These are phyloP conservation scores for Thielaviopsis musarum DNA, from an alignment of 2,329 filamentous ascomycete genomes.

Conservation along the genomic window DNA sequence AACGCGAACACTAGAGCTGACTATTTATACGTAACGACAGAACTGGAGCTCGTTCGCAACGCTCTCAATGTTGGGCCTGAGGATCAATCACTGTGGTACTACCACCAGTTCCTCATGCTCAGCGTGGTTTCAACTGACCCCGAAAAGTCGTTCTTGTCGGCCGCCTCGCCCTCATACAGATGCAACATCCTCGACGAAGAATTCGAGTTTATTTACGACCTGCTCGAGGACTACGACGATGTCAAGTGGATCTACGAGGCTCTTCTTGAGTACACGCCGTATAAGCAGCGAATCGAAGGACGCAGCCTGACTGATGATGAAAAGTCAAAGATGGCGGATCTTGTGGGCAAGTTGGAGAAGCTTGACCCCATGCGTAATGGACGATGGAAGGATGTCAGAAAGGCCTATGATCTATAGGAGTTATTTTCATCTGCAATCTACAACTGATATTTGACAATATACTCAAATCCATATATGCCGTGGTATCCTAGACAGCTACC, in stretches of 20 bases:
- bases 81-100: conserved; percentile 94
- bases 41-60: conserved; percentile 58
- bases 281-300: conserved; percentile 36
- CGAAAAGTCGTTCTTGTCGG: conserved; percentile 43
- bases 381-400: conserved; percentile 57
- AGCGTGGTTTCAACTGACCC: conserved; percentile 38
- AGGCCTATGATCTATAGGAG: conserved; percentile 17
- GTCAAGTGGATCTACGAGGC: conserved; percentile 81
- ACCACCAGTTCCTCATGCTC: conserved; percentile 74
- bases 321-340: conserved; percentile 14
- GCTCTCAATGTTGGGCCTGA: conserved; percentile 80
- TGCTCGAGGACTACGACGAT: conserved; percentile 40
- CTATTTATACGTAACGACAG: conserved; percentile 21
- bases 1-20: background rate
- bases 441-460: background rate
- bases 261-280: conserved; percentile 55
- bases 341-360: conserved; percentile 35
- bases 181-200: conserved; percentile 50
- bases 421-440: background rate
- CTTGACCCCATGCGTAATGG: conserved; percentile 60
- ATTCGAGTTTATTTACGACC: conserved; percentile 53
- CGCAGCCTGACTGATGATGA: conserved; percentile 23
- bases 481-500: background rate
- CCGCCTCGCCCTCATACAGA: conserved; percentile 44
- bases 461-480: background rate